A percentile compares a stretch with the other conserved stretches of the same genome.
Evolutionary conservation across 2,329 filamentous ascomycete species (phyloP).

Genomic region (Penicillium nordicum): DNA sequence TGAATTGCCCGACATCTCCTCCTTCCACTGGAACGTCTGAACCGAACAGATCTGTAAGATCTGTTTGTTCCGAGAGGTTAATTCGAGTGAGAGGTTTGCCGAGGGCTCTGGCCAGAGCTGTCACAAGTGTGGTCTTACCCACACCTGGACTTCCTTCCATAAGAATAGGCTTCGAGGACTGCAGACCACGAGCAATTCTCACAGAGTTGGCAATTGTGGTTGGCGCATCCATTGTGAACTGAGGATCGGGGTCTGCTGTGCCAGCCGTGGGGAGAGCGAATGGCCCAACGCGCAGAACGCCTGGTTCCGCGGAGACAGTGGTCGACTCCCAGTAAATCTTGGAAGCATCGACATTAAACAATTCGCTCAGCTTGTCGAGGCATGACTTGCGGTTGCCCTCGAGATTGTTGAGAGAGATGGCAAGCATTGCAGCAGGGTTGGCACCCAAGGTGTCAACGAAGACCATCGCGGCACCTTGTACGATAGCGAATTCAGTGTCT

Average conservation of each 20-base stretch:
- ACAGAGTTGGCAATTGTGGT: slow-evolving; percentile 89
- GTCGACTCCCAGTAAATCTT: slow-evolving; percentile 64
- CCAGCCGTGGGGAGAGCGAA: slow-evolving; percentile 64
- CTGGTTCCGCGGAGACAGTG: slow-evolving; percentile 53
- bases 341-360: slow-evolving; percentile 63
- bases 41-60: slow-evolving; percentile 94
- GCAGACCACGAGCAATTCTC: slow-evolving; percentile 82
- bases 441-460: slow-evolving; percentile 94
- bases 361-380: slow-evolving; percentile 64
- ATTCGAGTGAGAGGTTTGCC: slow-evolving; percentile 85
- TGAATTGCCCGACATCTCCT: slow-evolving; percentile 84
- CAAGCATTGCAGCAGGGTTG: slow-evolving; percentile 84
- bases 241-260: slow-evolving; percentile 51
- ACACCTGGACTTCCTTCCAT: slow-evolving; percentile 97
- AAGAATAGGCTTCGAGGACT: slow-evolving; percentile 84
- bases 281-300: slow-evolving; percentile 64
- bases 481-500: slow-evolving; percentile 51
- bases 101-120: slow-evolving; percentile 74
- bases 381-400: slow-evolving; percentile 69
- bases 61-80: slow-evolving; percentile 96
- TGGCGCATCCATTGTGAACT: slow-evolving; percentile 79
- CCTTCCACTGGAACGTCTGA: slow-evolving; percentile 94
- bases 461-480: slow-evolving; percentile 91
- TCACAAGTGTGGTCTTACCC: slow-evolving; percentile 91
- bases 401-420: slow-evolving; percentile 67